phyloP scores from a whole-genome alignment of 768 basidiomycete genomes.

The Tricholoma flavovirens region DNA sequence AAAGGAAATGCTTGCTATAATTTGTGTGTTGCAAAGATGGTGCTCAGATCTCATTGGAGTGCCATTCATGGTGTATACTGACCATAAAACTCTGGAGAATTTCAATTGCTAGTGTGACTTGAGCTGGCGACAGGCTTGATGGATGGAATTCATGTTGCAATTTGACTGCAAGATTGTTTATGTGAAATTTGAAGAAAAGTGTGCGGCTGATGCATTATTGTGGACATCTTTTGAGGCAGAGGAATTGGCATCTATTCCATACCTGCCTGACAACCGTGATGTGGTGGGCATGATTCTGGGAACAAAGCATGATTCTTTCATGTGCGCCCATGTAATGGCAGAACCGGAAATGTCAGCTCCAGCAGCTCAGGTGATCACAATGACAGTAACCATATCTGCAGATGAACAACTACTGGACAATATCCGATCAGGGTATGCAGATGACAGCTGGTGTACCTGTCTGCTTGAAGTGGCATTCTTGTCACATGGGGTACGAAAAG shows the following conservation, averaged over 20 bases:
- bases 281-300: neutral
- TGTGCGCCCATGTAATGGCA: neutral
- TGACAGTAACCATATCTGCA: neutral
- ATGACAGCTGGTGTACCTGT: slow-evolving; percentile 1
- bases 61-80: too few species aligned
- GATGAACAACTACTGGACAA: neutral
- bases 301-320: neutral
- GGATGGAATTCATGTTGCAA: too few species aligned
- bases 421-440: neutral
- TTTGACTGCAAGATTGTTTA: too few species aligned
- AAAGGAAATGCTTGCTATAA: too few species aligned
- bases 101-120: too few species aligned
- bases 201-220: too few species aligned
- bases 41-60: too few species aligned
- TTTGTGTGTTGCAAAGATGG: too few species aligned
- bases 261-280: neutral
- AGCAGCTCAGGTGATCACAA: neutral
- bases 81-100: too few species aligned
- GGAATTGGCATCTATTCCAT: neutral
- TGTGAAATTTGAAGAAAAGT: too few species aligned
- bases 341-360: neutral
- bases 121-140: too few species aligned
- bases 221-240: neutral
- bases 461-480: neutral
- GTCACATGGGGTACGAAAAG: neutral